Evolutionary conservation across 1,284 basidiomycete species (phyloP).

Genomic region (Ustilago hordei): DNA sequence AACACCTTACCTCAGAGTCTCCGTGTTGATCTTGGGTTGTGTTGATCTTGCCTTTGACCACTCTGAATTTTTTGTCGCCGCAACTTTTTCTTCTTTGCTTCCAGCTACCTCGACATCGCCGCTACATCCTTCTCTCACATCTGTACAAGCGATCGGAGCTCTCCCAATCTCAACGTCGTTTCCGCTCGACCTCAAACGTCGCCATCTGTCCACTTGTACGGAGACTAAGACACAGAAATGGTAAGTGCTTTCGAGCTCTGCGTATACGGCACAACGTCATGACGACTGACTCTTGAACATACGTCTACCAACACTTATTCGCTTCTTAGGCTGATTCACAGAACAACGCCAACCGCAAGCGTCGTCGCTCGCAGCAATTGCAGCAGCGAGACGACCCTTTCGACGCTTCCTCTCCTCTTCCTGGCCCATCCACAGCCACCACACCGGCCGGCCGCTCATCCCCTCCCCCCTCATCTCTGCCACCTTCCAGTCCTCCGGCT

Average conservation of each 20-base stretch:
- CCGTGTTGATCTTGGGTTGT: neutral
- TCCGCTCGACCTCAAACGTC: neutral
- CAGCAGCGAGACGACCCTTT: slow-evolving; percentile 48
- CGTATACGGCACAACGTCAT: neutral
- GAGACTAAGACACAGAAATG: neutral
- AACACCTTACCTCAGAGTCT: neutral
- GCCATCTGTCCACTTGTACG: slow-evolving; percentile 2
- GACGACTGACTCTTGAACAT: neutral
- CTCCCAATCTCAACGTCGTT: neutral
- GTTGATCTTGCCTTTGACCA: neutral
- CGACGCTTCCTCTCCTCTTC: slow-evolving; percentile 44
- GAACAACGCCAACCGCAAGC: slow-evolving; percentile 49
- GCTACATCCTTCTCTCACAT: neutral
- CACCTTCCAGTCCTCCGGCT: slow-evolving; percentile 64
- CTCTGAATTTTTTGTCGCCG: neutral
- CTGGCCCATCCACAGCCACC: slow-evolving; percentile 46
- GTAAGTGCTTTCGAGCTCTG: neutral
- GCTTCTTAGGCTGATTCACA: slow-evolving; percentile 32
- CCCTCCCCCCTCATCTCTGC: slow-evolving; percentile 63
- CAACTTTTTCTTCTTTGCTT: neutral
- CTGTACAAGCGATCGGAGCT: neutral
- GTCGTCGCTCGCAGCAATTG: slow-evolving; percentile 52
- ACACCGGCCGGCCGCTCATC: slow-evolving; percentile 54
- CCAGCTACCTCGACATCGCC: neutral
- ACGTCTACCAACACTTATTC: neutral